phyloP scores from a whole-genome alignment of 1,139 yeast species.

The Arxiozyma telluris region DNA sequence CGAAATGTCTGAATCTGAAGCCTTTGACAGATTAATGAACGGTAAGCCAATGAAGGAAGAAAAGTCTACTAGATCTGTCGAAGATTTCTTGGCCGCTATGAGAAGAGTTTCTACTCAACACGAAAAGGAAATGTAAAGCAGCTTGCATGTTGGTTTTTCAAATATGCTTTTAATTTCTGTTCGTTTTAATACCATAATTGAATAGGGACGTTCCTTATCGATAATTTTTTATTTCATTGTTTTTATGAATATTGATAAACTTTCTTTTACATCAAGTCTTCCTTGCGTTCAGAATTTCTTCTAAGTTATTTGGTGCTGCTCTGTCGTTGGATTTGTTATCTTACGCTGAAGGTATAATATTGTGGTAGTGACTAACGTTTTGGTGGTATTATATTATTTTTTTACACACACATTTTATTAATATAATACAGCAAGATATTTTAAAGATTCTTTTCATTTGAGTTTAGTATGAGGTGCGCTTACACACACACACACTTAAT shows the following conservation, averaged over 20 bases:
- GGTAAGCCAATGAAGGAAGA: conserved; percentile 68
- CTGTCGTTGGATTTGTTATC: not conserved
- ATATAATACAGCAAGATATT: not conserved
- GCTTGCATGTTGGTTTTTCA: conserved; percentile 1
- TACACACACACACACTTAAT: conserved; percentile 12
- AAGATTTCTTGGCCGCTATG: conserved; percentile 95
- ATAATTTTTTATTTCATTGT: conserved; percentile 2
- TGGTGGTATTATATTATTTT: not conserved
- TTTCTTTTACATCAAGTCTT: conserved; percentile 2
- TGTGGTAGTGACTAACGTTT: not conserved
- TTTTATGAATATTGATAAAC: conserved; percentile 11
- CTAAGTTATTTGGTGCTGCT: not conserved
- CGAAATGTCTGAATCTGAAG: conserved; percentile 79
- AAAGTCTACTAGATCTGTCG: conserved; percentile 70
- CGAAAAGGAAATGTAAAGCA: conserved; percentile 47
- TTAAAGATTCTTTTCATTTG: not conserved
- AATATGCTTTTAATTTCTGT: not conserved
- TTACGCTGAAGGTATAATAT: not conserved
- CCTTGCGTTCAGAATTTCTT: not conserved
- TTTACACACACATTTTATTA: conserved; percentile 1
- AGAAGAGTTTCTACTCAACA: conserved; percentile 98
- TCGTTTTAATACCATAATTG: not conserved
- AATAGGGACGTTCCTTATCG: conserved; percentile 1
- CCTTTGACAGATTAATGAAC: conserved; percentile 89
- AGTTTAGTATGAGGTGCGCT: not conserved